phyloP scores from a whole-genome alignment of 495 filamentous ascomycete species.

The Daldinia bambusicola region DNA sequence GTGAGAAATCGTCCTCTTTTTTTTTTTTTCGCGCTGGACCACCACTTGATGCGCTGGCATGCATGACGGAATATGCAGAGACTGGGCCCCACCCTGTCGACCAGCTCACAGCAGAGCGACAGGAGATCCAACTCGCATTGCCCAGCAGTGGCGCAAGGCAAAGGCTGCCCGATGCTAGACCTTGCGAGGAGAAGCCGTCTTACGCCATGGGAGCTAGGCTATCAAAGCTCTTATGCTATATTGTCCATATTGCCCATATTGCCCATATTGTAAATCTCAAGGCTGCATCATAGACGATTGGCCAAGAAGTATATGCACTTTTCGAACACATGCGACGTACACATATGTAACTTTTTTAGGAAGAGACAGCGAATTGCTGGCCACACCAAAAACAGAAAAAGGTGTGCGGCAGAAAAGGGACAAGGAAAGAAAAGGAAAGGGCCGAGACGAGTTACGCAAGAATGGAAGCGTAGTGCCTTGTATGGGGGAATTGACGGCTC shows the following conservation, averaged over 20 bases:
- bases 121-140: constrained; percentile 47
- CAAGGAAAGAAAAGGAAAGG: constrained; percentile 50
- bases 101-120: constrained; percentile 49
- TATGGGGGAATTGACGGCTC: constrained; percentile 48
- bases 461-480: constrained; percentile 48
- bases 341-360: constrained; percentile 47
- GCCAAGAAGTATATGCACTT: constrained; percentile 45
- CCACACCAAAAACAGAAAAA: constrained; percentile 40
- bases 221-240: constrained; percentile 33
- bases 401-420: constrained; percentile 49
- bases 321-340: constrained; percentile 45
- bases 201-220: constrained; percentile 29
- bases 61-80: constrained; percentile 68
- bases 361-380: constrained; percentile 38
- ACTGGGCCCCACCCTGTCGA: constrained; percentile 59
- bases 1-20: constrained; percentile 51
- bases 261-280: constrained; percentile 37
- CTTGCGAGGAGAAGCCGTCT: constrained; percentile 26
- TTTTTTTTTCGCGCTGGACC: constrained; percentile 58
- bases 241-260: constrained; percentile 19
- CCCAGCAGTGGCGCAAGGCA: constrained; percentile 51
- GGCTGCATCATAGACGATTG: constrained; percentile 48
- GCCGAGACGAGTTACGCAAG: constrained; percentile 49
- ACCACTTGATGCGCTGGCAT: constrained; percentile 67
- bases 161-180: constrained; percentile 49